Percentiles rank a stretch among this genome's conserved stretches.
phyloP scores from a whole-genome alignment of 345 rosid species.

The Salix exigua region DNA sequence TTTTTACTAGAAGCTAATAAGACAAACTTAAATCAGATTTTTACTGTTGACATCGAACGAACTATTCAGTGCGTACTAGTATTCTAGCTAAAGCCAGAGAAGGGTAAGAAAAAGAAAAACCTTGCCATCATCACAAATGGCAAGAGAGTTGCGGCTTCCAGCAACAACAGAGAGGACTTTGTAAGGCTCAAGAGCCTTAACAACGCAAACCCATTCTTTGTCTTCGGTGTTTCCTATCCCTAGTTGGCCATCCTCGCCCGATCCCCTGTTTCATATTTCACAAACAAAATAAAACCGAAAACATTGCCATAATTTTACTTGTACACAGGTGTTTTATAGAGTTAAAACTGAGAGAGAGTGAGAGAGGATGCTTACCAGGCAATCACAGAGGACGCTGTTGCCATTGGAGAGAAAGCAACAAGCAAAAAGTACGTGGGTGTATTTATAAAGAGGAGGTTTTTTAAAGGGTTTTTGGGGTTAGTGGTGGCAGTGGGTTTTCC shows the following conservation, averaged over 20 bases:
- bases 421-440: too few relatives aligned
- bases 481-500: not conserved
- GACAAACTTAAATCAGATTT: not conserved
- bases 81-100: not conserved
- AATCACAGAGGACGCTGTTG: not conserved
- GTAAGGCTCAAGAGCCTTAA: constrained; percentile 63
- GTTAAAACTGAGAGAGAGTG: not conserved
- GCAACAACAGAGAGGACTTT: constrained; percentile 82
- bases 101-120: constrained; percentile 29
- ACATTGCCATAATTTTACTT: not conserved
- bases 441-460: not conserved
- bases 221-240: constrained; percentile 83
- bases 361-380: not conserved
- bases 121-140: constrained; percentile 95
- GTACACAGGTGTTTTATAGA: not conserved
- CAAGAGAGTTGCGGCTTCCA: constrained; percentile 96
- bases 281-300: not conserved
- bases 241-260: constrained; percentile 96
- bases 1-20: too few relatives aligned
- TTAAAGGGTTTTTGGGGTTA: not conserved
- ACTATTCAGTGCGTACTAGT: not conserved
- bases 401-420: not conserved
- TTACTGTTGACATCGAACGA: not conserved
- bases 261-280: constrained; percentile 55
- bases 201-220: constrained; percentile 67